Base-by-base conservation (phyloP, 257 asterid genomes). In the Lithospermum erythrorhizon region DNA sequence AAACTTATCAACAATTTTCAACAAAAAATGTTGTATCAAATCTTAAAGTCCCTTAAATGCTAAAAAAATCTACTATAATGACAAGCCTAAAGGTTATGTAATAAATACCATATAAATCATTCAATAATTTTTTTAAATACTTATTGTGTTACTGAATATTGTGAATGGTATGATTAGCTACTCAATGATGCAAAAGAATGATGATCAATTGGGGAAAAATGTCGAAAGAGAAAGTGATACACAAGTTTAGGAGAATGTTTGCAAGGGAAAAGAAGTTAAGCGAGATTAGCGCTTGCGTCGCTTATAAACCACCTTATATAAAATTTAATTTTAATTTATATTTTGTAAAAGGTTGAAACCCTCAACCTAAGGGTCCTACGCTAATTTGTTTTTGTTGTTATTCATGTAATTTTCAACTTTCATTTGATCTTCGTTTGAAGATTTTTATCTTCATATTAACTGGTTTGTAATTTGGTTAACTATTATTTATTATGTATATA, bases 251-350 rank as follows among this genome's bases (percentile, higher is more conserved):
- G 77, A 68, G 77, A 71, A 73, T 63, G 70, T 70, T 58, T 58
- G 79, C 75, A 65, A 75, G 59, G 62, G 64, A 74, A 65, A 32
- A 45, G 72, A 67, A 48, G 62, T 67, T 52, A 41, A 55, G 61
- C 82, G 79, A 73, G 21, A 61, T 77, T 77, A 75, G 77, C 79
- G 79, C 85, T 84, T 75, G 64, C 74, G 77, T 78, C 78, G 72
- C 73, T 16, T 61, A 48, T 47, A 66, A 79, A 73, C 78, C 53
- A 68, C 86, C 82, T 72, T 70, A 25, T 58, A 66, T 52, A 60
- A 51, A 57, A 61, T 16, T 21, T n/a, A 21, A 1, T 9, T 25
- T 29, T 49, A 8, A 6, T 35, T n/a, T n/a, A n/a, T n/a, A n/a
- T n/a, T n/a, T n/a, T n/a, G n/a, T n/a, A n/a, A n/a, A n/a, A n/a